Conservation (phyloP, 2,329 filamentous ascomycete genomes). For the Fulvia fulva region DNA sequence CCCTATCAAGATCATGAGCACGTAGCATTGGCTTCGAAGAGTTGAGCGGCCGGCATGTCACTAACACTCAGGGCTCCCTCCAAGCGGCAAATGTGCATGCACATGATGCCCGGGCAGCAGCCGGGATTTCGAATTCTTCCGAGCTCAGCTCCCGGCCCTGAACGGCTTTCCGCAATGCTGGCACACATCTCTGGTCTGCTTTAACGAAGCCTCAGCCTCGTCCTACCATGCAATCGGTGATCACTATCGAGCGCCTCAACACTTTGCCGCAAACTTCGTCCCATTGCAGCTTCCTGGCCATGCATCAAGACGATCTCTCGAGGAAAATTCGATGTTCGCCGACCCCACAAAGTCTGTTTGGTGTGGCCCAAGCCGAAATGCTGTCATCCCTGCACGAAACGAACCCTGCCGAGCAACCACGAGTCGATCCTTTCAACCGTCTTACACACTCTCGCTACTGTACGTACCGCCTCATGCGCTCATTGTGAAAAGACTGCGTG, state of each 20-base stretch:
- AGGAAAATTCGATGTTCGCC: background rate
- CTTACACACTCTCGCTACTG: background rate
- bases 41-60: too few species aligned
- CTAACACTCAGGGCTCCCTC: too few species aligned
- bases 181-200: background rate
- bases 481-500: background rate
- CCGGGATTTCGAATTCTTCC: background rate
- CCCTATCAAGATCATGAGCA: too few species aligned
- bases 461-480: background rate
- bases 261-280: background rate
- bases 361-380: background rate
- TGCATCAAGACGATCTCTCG: background rate
- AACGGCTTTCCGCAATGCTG: background rate
- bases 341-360: background rate
- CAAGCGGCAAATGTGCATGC: too few species aligned
- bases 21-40: too few species aligned
- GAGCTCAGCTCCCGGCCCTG: background rate
- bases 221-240: too few species aligned
- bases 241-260: background rate
- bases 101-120: background rate
- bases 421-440: background rate
- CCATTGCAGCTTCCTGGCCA: background rate
- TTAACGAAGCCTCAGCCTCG: background rate
- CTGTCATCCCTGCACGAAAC: background rate
- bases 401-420: background rate